A percentile compares a stretch with the other conserved stretches of the same genome.
Evolutionary conservation across 345 rosid species (phyloP).

Genomic region (Hypericum androsaemum): DNA sequence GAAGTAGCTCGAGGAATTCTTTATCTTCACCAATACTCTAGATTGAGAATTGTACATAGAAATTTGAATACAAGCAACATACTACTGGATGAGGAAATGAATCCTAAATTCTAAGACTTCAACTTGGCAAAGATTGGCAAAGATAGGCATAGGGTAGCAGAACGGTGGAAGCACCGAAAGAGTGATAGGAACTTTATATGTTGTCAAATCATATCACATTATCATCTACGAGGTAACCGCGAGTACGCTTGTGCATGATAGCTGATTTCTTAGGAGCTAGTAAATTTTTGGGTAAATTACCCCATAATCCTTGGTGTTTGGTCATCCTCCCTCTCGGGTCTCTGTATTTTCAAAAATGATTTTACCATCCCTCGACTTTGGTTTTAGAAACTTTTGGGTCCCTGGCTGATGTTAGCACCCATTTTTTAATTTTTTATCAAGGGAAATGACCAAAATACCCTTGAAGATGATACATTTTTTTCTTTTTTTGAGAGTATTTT

Average conservation of each 20-base stretch:
- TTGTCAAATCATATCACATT: background rate
- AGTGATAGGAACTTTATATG: background rate
- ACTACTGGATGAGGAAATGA: constrained; percentile 1
- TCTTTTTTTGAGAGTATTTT: too few relatives aligned
- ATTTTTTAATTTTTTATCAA: too few relatives aligned
- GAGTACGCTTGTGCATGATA: background rate
- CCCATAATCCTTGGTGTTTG: too few relatives aligned
- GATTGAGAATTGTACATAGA: background rate
- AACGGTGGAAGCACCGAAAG: background rate
- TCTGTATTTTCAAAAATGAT: too few relatives aligned
- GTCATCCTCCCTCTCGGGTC: too few relatives aligned
- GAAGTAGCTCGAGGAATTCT: constrained; percentile 1
- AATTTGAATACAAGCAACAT: background rate
- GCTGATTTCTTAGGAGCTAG: too few relatives aligned
- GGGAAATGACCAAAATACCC: too few relatives aligned
- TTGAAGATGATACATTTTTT: too few relatives aligned
- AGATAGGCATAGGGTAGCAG: background rate
- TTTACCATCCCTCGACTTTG: too few relatives aligned
- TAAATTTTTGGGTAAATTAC: too few relatives aligned
- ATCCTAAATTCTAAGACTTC: background rate
- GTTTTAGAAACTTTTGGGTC: too few relatives aligned
- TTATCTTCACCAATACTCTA: background rate
- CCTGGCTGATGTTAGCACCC: too few relatives aligned
- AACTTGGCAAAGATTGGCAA: background rate
- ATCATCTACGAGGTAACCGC: background rate